Conservation (phyloP, 2,329 filamentous ascomycete genomes). For the Amesomyces nigricolor region DNA sequence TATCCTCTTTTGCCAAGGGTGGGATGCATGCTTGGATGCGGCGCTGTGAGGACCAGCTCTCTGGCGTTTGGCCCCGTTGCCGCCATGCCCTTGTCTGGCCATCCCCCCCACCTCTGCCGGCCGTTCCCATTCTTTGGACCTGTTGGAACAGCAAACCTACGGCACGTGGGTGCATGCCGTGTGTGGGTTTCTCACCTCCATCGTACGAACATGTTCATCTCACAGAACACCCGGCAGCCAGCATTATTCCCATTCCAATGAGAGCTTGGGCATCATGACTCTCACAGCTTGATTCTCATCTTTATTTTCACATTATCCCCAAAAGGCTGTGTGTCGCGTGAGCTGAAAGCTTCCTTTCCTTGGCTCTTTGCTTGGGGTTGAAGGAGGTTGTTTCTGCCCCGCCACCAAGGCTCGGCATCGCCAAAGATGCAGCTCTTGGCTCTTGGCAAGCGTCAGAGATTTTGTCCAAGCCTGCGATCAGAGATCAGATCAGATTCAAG, state of each 20-base stretch:
- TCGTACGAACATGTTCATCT: neutral
- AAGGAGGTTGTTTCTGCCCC: too few species aligned
- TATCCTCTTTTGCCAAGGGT: neutral
- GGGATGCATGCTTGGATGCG: neutral
- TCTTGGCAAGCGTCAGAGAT: slow-evolving; percentile 5
- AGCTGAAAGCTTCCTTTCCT: too few species aligned
- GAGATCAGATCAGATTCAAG: too few species aligned
- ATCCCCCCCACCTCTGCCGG: slow-evolving; percentile 6
- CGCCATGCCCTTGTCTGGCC: neutral
- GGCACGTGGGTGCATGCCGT: slow-evolving; percentile 1
- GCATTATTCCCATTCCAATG: neutral
- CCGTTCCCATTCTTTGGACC: slow-evolving; percentile 1
- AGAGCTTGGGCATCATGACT: neutral
- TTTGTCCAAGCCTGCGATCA: neutral
- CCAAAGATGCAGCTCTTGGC: neutral
- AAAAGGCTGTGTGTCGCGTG: too few species aligned
- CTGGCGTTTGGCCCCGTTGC: neutral
- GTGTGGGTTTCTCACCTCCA: too few species aligned
- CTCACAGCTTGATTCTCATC: neutral
- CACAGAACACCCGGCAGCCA: neutral
- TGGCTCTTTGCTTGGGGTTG: too few species aligned
- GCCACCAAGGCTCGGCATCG: neutral
- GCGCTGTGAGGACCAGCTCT: neutral
- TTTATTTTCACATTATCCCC: too few species aligned
- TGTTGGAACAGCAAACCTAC: neutral